A percentile compares a stretch with the other conserved stretches of the same genome.
Evolutionary conservation across 305 asterid species (phyloP).

Genomic region (Petunia hybrid): DNA sequence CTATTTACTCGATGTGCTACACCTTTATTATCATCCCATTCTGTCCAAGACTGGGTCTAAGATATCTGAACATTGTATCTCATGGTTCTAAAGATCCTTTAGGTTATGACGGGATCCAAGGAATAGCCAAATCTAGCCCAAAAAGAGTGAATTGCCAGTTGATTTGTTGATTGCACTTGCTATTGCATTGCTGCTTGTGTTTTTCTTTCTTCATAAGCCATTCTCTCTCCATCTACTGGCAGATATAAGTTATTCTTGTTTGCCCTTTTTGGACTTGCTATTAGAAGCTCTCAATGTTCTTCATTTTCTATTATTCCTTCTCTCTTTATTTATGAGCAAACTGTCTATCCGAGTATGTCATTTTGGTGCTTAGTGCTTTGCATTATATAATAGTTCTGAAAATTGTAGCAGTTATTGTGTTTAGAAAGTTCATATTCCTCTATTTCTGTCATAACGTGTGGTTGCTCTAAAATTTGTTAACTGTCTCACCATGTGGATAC

Average conservation of each 20-base stretch:
- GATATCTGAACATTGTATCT: background rate
- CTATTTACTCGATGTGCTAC: slow-evolving; percentile 15
- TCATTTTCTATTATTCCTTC: background rate
- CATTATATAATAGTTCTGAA: background rate
- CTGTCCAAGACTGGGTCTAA: background rate
- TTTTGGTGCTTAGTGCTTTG: background rate
- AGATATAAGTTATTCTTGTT: slow-evolving; percentile 11
- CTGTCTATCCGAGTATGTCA: background rate
- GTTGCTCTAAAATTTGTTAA: background rate
- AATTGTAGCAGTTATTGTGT: background rate
- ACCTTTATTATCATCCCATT: background rate
- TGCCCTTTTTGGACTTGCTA: background rate
- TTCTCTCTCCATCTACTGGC: background rate
- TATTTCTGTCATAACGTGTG: background rate
- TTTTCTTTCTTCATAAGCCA: background rate
- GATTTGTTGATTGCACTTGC: background rate
- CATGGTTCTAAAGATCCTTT: background rate
- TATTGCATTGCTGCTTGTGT: background rate
- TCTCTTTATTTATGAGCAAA: background rate
- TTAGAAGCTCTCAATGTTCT: background rate
- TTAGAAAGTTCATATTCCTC: background rate
- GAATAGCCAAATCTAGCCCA: background rate
- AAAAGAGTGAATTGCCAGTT: background rate
- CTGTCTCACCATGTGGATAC: background rate
- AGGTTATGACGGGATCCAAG: background rate